Base-by-base conservation (phyloP, 495 filamentous ascomycete species). In the Neurospora hispaniola region DNA sequence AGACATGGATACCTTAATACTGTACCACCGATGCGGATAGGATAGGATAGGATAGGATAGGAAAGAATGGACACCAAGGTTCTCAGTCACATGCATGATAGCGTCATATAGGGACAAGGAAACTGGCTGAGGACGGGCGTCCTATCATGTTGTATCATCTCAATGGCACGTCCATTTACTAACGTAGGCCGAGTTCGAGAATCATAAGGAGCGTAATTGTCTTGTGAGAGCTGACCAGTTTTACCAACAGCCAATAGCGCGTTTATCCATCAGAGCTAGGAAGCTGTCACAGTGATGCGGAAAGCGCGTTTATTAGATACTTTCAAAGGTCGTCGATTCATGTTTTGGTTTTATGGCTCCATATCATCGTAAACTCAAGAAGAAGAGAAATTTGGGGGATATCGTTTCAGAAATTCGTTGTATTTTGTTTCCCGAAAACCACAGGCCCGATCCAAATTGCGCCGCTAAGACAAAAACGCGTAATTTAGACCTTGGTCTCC, bases 401-500 rank as follows among this genome's bases (percentile, higher is more conserved):
- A 35, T 62, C 54, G 54, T 62, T 62, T 66, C 14, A 18, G 27
- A 66, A 66, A 27, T 66, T 66, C 35, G 31, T 66, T 35, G 14
- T 66, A 31, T 62, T 35, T 66, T 31, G 23, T 66, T 38, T 18
- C 20, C 20, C 27, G 27, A 66, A 70, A 69, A 35, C 54, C 54
- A 59, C 44, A 59, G 18, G 42, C 31, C 35, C 20, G n/a, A 31
- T 40, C 31, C 42, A 66, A 66, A 31, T 66, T 35, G 27, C 54
- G 54, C 54, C 54, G 23, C 23, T 27, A 35, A 1, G 14, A 66
- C 5, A 66, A 16, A 66, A 46, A 69, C 48, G 54, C 54, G 20
- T 66, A 39, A 54, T 72, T 89, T 93, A 99, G 74, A 98, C 95
- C 90, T 99, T 99, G 87, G 89, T 88, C 86, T 91, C 91, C 74